These are phyloP conservation scores for Wickerhamiella parazyma DNA, from an alignment of 805 yeast species.

Conservation along the genomic window DNA sequence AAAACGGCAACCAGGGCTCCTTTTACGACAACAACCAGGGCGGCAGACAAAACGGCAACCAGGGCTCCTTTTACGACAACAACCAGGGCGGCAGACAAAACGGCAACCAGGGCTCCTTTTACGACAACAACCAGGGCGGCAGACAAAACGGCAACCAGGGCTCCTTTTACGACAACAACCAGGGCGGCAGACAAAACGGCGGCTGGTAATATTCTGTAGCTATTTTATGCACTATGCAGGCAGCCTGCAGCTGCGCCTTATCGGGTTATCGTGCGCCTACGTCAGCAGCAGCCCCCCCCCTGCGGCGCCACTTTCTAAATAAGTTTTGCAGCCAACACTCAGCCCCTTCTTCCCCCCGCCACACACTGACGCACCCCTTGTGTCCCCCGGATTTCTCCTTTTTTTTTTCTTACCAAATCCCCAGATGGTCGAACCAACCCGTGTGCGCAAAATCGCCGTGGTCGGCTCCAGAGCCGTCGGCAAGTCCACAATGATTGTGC, in stretches of 20 bases:
- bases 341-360: no score
- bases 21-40: background rate
- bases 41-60: background rate
- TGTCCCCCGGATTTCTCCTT: no score
- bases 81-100: conserved; percentile 10
- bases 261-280: background rate
- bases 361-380: no score
- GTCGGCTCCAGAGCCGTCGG: conserved; percentile 83
- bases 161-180: conserved; percentile 1
- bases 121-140: background rate
- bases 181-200: conserved; percentile 1
- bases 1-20: background rate
- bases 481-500: conserved; percentile 70
- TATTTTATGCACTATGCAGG: no score
- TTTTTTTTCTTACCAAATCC: background rate
- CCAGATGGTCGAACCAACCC: conserved; percentile 20
- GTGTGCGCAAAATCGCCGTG: conserved; percentile 56
- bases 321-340: no score
- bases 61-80: no score
- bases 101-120: conserved; percentile 10
- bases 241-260: background rate
- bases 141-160: background rate
- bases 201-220: background rate
- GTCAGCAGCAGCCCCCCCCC: no score
- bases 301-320: background rate